Percentiles rank a stretch among this genome's conserved stretches.
These are phyloP conservation scores for Chaetomium sp. DNA, from an alignment of 2,329 filamentous ascomycete species.

Conservation along the genomic window DNA sequence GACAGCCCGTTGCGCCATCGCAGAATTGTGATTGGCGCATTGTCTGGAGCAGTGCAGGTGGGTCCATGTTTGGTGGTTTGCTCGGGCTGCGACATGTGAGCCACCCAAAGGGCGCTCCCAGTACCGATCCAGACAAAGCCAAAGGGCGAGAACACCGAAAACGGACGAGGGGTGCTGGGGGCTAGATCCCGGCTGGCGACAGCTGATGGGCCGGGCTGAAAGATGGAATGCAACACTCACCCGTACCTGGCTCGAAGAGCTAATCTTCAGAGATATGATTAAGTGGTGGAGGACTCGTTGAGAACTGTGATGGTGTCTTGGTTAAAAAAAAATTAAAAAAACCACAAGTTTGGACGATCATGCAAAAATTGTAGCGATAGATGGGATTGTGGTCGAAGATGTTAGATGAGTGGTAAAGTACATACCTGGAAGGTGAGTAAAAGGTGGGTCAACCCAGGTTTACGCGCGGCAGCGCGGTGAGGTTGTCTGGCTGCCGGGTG, in stretches of 20 bases:
- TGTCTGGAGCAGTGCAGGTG: neutral
- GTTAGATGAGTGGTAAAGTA: neutral
- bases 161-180: neutral
- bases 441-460: constrained; percentile 12
- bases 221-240: constrained; percentile 17
- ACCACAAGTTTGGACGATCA: neutral
- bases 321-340: no score
- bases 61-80: neutral
- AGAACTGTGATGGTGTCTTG: constrained; percentile 1
- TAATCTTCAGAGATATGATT: constrained; percentile 1
- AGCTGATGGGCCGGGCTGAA: constrained; percentile 17
- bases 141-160: neutral
- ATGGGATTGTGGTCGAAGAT: neutral
- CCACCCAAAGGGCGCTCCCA: neutral
- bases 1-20: neutral
- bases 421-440: constrained; percentile 6
- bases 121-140: constrained; percentile 4
- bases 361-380: neutral
- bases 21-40: constrained; percentile 2
- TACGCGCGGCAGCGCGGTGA: neutral
- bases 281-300: neutral
- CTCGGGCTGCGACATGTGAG: constrained; percentile 19
- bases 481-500: constrained; percentile 23
- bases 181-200: constrained; percentile 13
- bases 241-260: constrained; percentile 13